Conservation (phyloP, 2,329 filamentous ascomycete genomes). For the Teratosphaeria nubilosa region DNA sequence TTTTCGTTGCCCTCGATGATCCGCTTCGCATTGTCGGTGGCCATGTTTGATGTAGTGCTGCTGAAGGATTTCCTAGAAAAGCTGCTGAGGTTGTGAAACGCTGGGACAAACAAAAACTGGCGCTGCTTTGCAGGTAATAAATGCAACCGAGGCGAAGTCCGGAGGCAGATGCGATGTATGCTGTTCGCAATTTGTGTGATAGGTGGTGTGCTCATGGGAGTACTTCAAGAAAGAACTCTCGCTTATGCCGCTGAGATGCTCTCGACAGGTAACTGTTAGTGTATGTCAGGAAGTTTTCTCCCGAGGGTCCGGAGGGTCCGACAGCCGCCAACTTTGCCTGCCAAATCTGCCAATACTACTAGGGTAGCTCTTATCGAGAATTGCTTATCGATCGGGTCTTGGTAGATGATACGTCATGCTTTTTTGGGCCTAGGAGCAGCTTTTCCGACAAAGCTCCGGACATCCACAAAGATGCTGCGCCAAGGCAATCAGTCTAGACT, state of each 20-base stretch:
- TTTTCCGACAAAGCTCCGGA: neutral
- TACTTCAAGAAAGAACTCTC: neutral
- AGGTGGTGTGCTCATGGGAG: neutral
- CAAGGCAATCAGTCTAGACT: neutral
- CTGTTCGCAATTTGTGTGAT: neutral
- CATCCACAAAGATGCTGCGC: neutral
- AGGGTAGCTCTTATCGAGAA: neutral
- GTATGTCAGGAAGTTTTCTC: neutral
- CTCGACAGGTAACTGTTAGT: neutral
- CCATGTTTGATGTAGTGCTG: neutral
- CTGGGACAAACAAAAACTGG: neutral
- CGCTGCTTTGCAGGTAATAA: neutral
- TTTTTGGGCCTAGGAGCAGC: neutral
- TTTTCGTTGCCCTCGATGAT: slow-evolving; percentile 47
- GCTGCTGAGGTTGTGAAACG: neutral
- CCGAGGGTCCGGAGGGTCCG: neutral
- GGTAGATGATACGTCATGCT: neutral
- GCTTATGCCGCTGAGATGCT: neutral
- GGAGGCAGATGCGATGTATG: neutral
- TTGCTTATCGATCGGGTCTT: neutral
- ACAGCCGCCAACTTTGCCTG: neutral
- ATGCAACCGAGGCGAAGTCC: neutral
- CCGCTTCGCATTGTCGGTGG: slow-evolving; percentile 16
- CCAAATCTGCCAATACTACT: neutral
- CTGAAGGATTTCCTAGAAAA: neutral